These are phyloP conservation scores for Cryphonectria radicalis DNA, from an alignment of 2,329 filamentous ascomycete species.

Conservation along the genomic window DNA sequence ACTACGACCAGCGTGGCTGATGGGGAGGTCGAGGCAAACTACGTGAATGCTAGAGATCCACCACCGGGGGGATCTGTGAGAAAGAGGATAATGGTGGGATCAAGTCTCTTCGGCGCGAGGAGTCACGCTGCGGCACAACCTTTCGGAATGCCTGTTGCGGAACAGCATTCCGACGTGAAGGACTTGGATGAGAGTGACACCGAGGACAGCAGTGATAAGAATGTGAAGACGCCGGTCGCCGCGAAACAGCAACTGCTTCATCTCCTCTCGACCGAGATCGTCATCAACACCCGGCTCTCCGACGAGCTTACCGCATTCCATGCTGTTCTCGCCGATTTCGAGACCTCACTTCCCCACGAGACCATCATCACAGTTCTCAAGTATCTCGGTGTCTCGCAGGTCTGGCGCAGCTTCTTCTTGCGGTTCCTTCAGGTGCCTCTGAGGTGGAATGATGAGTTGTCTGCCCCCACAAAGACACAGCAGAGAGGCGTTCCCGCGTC, in stretches of 20 bases:
- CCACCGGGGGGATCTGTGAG: background rate
- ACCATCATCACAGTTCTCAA: constrained; percentile 61
- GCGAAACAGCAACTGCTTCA: constrained; percentile 55
- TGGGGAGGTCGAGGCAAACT: constrained; percentile 47
- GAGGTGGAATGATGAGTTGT: constrained; percentile 58
- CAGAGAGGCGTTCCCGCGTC: constrained; percentile 63
- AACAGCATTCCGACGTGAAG: too few relatives aligned
- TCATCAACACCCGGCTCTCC: constrained; percentile 49
- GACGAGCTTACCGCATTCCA: constrained; percentile 52
- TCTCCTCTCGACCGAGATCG: constrained; percentile 51
- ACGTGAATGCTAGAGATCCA: constrained; percentile 19
- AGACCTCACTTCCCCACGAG: constrained; percentile 54
- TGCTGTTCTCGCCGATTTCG: constrained; percentile 51
- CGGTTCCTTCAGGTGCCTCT: constrained; percentile 63
- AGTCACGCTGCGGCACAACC: constrained; percentile 1
- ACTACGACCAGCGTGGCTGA: constrained; percentile 36
- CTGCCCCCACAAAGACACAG: constrained; percentile 49
- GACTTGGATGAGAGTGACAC: constrained; percentile 16
- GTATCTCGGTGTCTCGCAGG: constrained; percentile 61
- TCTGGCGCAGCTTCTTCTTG: constrained; percentile 63
- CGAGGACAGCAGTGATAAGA: constrained; percentile 27
- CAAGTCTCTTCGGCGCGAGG: background rate
- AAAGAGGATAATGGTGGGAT: background rate
- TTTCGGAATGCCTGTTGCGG: background rate
- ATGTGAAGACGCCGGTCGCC: constrained; percentile 42